Evolutionary conservation across 192 early-diverging fungal genomes (phyloP), one percentile per base, ranked within the genome.

Genomic region (Backusella westeae): DNA sequence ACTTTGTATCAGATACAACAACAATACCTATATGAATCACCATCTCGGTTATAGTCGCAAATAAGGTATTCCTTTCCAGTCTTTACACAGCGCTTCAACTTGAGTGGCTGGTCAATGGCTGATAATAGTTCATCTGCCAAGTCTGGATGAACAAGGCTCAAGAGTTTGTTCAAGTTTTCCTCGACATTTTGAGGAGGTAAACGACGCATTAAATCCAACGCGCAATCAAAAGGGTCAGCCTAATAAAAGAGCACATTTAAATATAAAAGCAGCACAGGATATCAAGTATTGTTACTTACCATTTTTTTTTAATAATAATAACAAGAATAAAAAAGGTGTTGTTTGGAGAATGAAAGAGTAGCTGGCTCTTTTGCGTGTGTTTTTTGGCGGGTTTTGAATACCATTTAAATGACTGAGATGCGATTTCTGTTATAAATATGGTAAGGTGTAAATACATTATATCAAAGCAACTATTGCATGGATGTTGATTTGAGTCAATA

Each of bases 31-130:
- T 96, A 96, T 23, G 93, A 94, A 79, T 98, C 93, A 4, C 93
- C 94, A 84, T 98, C 96, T n/a, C 96, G 87, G 87, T 99, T 99
- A 83, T 97, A 99, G 78, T 97, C 96, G 76, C 95, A 98, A 6
- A 91, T 78, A 15, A 99, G 85, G 73, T 96, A 99, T 63, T 96
- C 94, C 65, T 87, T 92, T 44, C 94, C 93, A 17, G 90, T 87
- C 46, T 83, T 81, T 32, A 75, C 76, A 81, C 96, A 97, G 38
- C 83, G 87, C 67, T 88, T 85, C 26, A 94, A 84, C 75, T 92
- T 91, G 34, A 99, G 87, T 29, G 97, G 98, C 80, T 98, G 96
- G 87, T 99, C 97, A 49, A 99, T 89, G 4, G 93, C 85, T 53
- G 93, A 93, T 9, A 98, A 86, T 41, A 99, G 85, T 49, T 99